Evolutionary conservation across 2,329 filamentous ascomycete genomes (phyloP).

Genomic region (Penicillium sp.): DNA sequence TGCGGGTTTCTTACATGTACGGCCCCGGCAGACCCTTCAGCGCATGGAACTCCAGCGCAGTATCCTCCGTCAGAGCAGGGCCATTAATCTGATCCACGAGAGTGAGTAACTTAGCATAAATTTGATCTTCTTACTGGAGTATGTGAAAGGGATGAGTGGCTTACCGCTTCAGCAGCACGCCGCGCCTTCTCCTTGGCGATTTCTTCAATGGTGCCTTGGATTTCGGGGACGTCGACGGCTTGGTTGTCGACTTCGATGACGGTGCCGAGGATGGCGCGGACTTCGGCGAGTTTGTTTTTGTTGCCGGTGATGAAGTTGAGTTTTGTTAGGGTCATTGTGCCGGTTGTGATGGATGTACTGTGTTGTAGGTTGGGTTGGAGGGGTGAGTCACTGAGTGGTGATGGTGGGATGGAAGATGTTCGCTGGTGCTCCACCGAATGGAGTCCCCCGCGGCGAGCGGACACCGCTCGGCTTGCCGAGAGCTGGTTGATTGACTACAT

Average conservation of each 20-base stretch:
- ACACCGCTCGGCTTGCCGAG: conserved; percentile 6
- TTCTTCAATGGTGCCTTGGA: conserved; percentile 90
- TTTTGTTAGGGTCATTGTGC: conserved; percentile 52
- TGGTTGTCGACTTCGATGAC: conserved; percentile 72
- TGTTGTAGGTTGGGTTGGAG: background rate
- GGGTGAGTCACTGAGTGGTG: background rate
- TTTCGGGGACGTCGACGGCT: conserved; percentile 78
- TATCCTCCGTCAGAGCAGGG: conserved; percentile 94
- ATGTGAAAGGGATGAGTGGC: background rate
- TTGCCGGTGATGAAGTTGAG: conserved; percentile 98
- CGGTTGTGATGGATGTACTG: background rate
- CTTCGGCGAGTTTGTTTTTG: conserved; percentile 88
- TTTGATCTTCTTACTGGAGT: too few species aligned
- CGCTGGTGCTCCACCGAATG: background rate
- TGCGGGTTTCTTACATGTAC: conserved; percentile 72
- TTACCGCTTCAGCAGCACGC: conserved; percentile 74
- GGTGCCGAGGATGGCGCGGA: conserved; percentile 79
- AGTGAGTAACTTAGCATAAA: background rate
- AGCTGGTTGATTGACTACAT: background rate
- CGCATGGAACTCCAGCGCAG: conserved; percentile 88
- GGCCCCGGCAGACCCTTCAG: conserved; percentile 89
- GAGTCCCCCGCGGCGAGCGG: conserved; percentile 7
- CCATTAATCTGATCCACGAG: conserved; percentile 67
- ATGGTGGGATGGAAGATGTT: conserved; percentile 3
- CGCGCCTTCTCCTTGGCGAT: conserved; percentile 86